Evolutionary conservation across 768 basidiomycete genomes (phyloP).

Genomic region (Boletus rubescentipes): DNA sequence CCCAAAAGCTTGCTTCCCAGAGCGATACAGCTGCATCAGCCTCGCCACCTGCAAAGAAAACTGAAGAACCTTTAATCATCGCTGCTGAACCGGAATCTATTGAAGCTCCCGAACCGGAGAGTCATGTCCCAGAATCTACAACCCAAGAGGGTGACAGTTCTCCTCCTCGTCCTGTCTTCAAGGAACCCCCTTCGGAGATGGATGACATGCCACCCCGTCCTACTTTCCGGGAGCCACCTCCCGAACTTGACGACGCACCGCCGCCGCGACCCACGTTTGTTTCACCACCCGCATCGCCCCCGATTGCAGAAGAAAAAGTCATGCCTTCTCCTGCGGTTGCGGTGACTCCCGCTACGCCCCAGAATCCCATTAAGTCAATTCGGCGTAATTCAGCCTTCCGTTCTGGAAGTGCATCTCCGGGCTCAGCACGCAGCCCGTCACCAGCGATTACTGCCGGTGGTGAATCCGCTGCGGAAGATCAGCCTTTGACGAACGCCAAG

Average conservation of each 20-base stretch:
- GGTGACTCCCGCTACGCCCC: constrained; percentile 48
- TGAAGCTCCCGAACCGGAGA: constrained; percentile 5
- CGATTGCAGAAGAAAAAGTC: constrained; percentile 21
- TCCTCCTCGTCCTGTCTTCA: constrained; percentile 50
- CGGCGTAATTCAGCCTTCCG: constrained; percentile 37
- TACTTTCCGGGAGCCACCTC: constrained; percentile 61
- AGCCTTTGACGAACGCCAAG: constrained; percentile 33
- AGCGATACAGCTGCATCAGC: constrained; percentile 9
- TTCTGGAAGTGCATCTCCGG: constrained; percentile 34
- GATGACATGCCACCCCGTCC: constrained; percentile 40
- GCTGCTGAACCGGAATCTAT: constrained; percentile 16
- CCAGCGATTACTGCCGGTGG: constrained; percentile 32
- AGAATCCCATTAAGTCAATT: constrained; percentile 47
- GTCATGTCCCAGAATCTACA: not conserved
- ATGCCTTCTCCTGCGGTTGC: constrained; percentile 35
- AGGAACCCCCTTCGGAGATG: constrained; percentile 53
- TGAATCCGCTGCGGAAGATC: constrained; percentile 32
- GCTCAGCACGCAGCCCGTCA: constrained; percentile 42
- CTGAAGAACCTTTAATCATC: constrained; percentile 20
- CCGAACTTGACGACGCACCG: constrained; percentile 48
- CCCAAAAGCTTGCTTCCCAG: constrained; percentile 49
- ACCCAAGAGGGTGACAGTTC: constrained; percentile 13
- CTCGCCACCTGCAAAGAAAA: constrained; percentile 13
- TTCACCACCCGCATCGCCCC: constrained; percentile 27
- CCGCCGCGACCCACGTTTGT: constrained; percentile 19